Evolutionary conservation across 495 filamentous ascomycete species (phyloP).

Genomic region (Aspergillus sparsus): DNA sequence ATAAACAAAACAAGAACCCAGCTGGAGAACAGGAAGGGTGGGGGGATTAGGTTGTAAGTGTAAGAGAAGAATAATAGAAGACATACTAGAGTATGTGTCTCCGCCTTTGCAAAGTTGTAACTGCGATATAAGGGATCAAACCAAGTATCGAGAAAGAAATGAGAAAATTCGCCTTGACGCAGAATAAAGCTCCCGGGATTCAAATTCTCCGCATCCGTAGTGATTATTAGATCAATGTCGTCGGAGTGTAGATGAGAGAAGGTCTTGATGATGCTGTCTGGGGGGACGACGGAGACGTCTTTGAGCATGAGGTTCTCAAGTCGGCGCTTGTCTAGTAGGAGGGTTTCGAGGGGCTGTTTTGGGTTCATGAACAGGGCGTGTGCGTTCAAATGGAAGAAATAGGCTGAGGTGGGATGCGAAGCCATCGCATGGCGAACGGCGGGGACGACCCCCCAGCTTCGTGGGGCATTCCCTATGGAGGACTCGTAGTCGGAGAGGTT

Average conservation of each 20-base stretch:
- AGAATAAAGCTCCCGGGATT: slow-evolving; percentile 76
- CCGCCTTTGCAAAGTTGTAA: slow-evolving; percentile 95
- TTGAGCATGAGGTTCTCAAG: slow-evolving; percentile 82
- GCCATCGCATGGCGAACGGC: slow-evolving; percentile 91
- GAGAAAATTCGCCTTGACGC: slow-evolving; percentile 82
- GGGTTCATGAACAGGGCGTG: slow-evolving; percentile 92
- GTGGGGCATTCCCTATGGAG: slow-evolving; percentile 61
- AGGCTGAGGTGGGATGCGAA: slow-evolving; percentile 67
- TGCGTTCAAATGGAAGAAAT: slow-evolving; percentile 82
- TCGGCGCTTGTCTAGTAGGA: slow-evolving; percentile 64
- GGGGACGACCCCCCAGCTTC: slow-evolving; percentile 76
- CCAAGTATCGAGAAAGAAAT: slow-evolving; percentile 93
- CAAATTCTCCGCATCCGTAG: slow-evolving; percentile 83
- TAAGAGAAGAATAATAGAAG: too few species aligned
- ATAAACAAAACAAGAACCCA: neutral
- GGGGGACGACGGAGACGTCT: slow-evolving; percentile 85
- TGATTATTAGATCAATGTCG: slow-evolving; percentile 78
- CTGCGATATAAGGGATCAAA: slow-evolving; percentile 89
- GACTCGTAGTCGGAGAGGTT: slow-evolving; percentile 68
- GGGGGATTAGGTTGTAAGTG: too few species aligned
- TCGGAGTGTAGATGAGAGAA: slow-evolving; percentile 76
- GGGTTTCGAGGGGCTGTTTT: slow-evolving; percentile 62
- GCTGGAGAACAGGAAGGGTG: neutral
- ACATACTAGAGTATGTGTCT: slow-evolving; percentile 85
- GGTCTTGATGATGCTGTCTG: slow-evolving; percentile 95